Evolutionary conservation across 257 asterid genomes (phyloP), one percentile per base, ranked within the genome.

Genomic region (Hygrophila difformis): DNA sequence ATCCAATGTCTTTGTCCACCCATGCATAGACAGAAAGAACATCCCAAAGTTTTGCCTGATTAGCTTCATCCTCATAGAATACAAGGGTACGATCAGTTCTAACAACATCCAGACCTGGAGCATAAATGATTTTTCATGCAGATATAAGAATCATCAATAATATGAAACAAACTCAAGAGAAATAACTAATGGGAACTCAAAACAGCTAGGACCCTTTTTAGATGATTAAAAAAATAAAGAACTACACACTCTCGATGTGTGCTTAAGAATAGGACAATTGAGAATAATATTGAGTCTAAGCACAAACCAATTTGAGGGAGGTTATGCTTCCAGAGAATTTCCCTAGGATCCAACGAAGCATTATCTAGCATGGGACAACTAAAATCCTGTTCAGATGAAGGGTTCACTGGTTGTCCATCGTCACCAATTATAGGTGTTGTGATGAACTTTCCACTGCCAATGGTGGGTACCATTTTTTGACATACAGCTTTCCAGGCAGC

Each of bases 1-100:
- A 88, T 69, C 94, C 93, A 73, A 88, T 84, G 67, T 88, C 97
- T 49, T 72, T 72, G 68, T 88, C 97, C 67, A 79, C 53, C 97
- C 97, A 88, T 56, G 95, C 80, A 70, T 88, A 88, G 21, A 88
- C 76, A 39, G 93, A 60, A 51, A 88, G 95, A 55, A 84, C 59
- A 56, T 88, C 93, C 93, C 93, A 88, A 49, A 88, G 82, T 71
- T 73, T 79, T 44, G 84, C 91, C 57, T 64, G 87, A 66, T 84
- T 88, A 63, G 72, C 81, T 70, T 81, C 87, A 56, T 43, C 62
- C 74, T 88, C 97, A 60, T 88, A 88, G 60, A 61, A 88, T 36
- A 52, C 66, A 57, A 88, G 79, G 46, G 82, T 63, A 26, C 95
- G 94, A 63, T 88, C 97, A 17, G 97, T 88, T 57, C 97, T 84